Conservation (phyloP, 257 asterid species). For the Plantago major region DNA sequence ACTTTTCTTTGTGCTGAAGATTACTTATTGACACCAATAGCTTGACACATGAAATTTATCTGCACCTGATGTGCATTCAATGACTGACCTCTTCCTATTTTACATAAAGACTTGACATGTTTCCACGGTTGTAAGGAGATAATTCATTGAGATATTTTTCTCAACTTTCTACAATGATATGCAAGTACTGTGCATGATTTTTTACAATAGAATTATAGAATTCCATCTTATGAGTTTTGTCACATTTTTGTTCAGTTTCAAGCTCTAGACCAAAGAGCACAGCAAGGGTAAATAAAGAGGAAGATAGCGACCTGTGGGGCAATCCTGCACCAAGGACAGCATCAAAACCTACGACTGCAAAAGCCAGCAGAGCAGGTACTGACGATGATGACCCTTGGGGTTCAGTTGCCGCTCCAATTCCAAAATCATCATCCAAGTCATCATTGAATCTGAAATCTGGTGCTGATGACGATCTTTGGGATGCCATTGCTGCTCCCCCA, state of each 20-base stretch:
- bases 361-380: slow-evolving; percentile 29
- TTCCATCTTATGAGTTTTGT: slow-evolving; percentile 15
- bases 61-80: too few species aligned
- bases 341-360: slow-evolving; percentile 36
- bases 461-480: slow-evolving; percentile 78
- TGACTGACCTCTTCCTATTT: too few species aligned
- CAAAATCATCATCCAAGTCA: slow-evolving; percentile 48
- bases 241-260: slow-evolving; percentile 46
- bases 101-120: too few species aligned
- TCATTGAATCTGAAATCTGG: slow-evolving; percentile 39
- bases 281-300: slow-evolving; percentile 39
- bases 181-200: too few species aligned
- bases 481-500: slow-evolving; percentile 79
- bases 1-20: too few species aligned
- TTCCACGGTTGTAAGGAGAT: too few species aligned
- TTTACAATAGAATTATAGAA: background rate
- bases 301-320: slow-evolving; percentile 68
- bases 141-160: too few species aligned
- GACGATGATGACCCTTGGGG: slow-evolving; percentile 73
- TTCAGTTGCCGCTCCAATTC: slow-evolving; percentile 57
- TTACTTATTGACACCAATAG: too few species aligned
- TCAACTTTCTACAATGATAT: too few species aligned
- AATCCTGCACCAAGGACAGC: slow-evolving; percentile 59
- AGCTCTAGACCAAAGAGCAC: slow-evolving; percentile 51
- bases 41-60: too few species aligned